These are phyloP conservation scores for Termitomyces sp. DNA, from an alignment of 768 basidiomycete species.

Conservation along the genomic window DNA sequence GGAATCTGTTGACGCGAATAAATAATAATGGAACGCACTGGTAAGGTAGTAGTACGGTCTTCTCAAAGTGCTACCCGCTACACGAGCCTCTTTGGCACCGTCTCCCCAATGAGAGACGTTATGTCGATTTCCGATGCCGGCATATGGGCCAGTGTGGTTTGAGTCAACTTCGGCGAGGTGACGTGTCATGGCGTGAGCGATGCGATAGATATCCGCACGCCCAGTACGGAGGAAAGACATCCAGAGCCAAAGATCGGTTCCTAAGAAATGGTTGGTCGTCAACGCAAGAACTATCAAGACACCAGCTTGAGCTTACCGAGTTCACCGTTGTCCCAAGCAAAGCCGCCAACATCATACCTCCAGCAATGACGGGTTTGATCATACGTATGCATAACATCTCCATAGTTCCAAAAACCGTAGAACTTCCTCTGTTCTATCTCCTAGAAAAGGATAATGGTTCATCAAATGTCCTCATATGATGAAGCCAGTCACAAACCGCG, in stretches of 20 bases:
- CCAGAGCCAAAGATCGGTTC: constrained; percentile 27
- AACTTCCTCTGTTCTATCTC: constrained; percentile 30
- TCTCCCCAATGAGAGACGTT: constrained; percentile 37
- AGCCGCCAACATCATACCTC: constrained; percentile 34
- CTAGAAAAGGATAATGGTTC: constrained; percentile 4
- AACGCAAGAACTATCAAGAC: background rate
- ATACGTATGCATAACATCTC: constrained; percentile 36
- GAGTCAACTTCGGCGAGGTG: constrained; percentile 33
- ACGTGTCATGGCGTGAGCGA: constrained; percentile 31
- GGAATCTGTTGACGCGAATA: background rate
- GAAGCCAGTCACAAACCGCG: constrained; percentile 9
- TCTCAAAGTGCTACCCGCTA: constrained; percentile 28
- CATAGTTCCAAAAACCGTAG: constrained; percentile 36
- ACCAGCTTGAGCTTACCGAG: constrained; percentile 18
- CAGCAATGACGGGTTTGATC: constrained; percentile 34
- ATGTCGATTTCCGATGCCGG: constrained; percentile 30
- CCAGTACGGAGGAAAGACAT: constrained; percentile 36
- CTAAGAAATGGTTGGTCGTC: constrained; percentile 7
- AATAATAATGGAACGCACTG: constrained; percentile 14
- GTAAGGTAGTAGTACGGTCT: constrained; percentile 34
- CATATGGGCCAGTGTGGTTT: constrained; percentile 32
- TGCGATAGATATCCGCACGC: constrained; percentile 28
- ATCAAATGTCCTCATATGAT: background rate
- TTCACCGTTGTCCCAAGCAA: constrained; percentile 34
- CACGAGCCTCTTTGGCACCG: constrained; percentile 33